Conservation (phyloP, 1,284 basidiomycete genomes). For the Boletus semigastroideus region DNA sequence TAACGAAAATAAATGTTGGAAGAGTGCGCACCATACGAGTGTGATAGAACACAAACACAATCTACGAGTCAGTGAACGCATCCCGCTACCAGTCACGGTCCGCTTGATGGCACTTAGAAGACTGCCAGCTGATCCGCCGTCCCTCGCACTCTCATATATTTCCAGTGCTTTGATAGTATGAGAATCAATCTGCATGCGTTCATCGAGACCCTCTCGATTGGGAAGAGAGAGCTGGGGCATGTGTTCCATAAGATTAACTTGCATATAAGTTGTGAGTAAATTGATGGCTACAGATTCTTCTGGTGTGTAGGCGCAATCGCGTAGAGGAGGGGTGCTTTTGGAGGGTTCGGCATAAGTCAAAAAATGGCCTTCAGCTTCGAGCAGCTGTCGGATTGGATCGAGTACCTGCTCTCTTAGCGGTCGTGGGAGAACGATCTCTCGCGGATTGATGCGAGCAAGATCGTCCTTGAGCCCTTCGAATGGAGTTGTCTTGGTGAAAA, state of each 20-base stretch:
- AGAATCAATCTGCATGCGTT: slow-evolving; percentile 86
- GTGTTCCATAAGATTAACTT: slow-evolving; percentile 72
- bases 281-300: slow-evolving; percentile 61
- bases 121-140: slow-evolving; percentile 74
- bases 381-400: slow-evolving; percentile 46
- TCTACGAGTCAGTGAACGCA: slow-evolving; percentile 74
- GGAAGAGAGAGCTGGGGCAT: slow-evolving; percentile 71
- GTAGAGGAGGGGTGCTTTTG: slow-evolving; percentile 1
- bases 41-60: slow-evolving; percentile 53
- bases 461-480: slow-evolving; percentile 73
- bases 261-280: slow-evolving; percentile 71
- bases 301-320: slow-evolving; percentile 26
- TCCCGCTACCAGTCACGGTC: slow-evolving; percentile 80
- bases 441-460: slow-evolving; percentile 78
- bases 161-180: slow-evolving; percentile 90
- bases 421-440: slow-evolving; percentile 75
- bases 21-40: slow-evolving; percentile 2
- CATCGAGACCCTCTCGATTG: slow-evolving; percentile 53
- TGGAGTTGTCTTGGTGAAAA: slow-evolving; percentile 71
- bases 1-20: slow-evolving; percentile 31
- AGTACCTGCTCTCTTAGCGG: slow-evolving; percentile 37
- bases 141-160: slow-evolving; percentile 75
- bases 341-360: slow-evolving; percentile 43
- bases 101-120: slow-evolving; percentile 77
- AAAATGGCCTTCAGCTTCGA: slow-evolving; percentile 53